These are phyloP conservation scores for Ganoderma lingzhi DNA, from an alignment of 1,284 basidiomycete genomes.

Conservation along the genomic window DNA sequence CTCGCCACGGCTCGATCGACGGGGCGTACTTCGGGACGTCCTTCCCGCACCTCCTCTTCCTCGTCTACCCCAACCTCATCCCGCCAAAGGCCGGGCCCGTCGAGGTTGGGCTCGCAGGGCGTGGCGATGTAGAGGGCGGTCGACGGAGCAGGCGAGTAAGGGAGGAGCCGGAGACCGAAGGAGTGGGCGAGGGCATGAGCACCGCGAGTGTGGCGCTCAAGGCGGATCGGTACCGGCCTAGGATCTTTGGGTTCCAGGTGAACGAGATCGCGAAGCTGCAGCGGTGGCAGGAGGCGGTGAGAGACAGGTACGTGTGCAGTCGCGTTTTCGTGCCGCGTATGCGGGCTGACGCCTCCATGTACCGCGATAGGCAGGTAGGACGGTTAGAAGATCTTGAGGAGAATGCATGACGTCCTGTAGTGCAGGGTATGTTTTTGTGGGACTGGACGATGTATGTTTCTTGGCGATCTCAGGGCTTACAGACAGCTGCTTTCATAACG, in stretches of 20 bases:
- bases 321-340: neutral
- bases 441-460: conserved; percentile 12
- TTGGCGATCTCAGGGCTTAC: neutral
- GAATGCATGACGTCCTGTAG: conserved; percentile 21
- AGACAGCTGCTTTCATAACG: neutral
- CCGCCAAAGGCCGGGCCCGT: conserved; percentile 82
- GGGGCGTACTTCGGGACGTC: conserved; percentile 97
- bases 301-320: conserved; percentile 68
- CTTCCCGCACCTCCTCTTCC: conserved; percentile 94
- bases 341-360: neutral
- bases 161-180: conserved; percentile 61
- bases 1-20: conserved; percentile 93
- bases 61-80: conserved; percentile 92
- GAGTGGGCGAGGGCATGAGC: conserved; percentile 68
- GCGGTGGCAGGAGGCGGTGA: conserved; percentile 90
- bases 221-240: conserved; percentile 89
- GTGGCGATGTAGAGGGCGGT: conserved; percentile 37
- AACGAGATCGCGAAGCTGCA: conserved; percentile 93
- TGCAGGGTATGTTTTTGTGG: conserved; percentile 16
- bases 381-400: conserved; percentile 57
- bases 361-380: conserved; percentile 53
- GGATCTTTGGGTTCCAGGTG: conserved; percentile 95
- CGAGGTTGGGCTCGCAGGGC: conserved; percentile 47
- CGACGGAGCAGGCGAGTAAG: conserved; percentile 50
- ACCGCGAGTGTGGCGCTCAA: conserved; percentile 86